Base-by-base conservation (phyloP, 441 rosid genomes). In the Jatropha multifida region DNA sequence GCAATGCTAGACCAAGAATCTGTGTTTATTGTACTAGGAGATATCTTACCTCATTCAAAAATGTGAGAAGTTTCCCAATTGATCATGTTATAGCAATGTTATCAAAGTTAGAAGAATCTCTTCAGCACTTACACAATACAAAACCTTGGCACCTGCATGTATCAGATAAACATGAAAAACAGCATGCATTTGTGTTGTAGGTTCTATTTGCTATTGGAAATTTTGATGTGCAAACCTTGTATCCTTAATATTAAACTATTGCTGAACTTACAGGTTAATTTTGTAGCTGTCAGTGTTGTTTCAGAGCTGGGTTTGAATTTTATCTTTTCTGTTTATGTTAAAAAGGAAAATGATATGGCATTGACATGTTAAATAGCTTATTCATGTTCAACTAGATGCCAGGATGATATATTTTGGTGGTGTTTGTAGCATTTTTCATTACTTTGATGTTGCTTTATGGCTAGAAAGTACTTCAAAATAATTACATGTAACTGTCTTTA, bases 401-500 rank as follows among this genome's bases (percentile, higher is more conserved):
- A 20, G 41, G 38, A 59, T 32, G 44, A 54, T 20, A 52, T 58
- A 46, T 70, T 15, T 15, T 37, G 9, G 4, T 42, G 20, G 63
- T 41, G 11, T 69, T 56, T 65, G 46, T 48, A 15, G 59, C 23
- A 56, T 69, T 38, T 26, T 67, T 62, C 66, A 15, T 74, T 8
- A 26, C 17, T 55, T 38, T 42, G 60, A 23, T 80, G 37, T 56
- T 61, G 41, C n/a, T 71, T 37, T 61, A 4, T 49, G 32, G 54
- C 68, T 73, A 15, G n/a, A 42, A 49, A 40, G 32, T 66, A 32
- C 41, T 66, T 46, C 58, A 49, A 59, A 27, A 73, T 61, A 68
- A 66, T 77, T 62, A 58, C 17, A 40, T 73, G 49, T 71, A 38
- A 74, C 49, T 79, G 41, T 73, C 23, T 7, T 73, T 68, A 56